These are phyloP conservation scores for Wickerhamomyces chambardii DNA, from an alignment of 805 yeast species.

Conservation along the genomic window DNA sequence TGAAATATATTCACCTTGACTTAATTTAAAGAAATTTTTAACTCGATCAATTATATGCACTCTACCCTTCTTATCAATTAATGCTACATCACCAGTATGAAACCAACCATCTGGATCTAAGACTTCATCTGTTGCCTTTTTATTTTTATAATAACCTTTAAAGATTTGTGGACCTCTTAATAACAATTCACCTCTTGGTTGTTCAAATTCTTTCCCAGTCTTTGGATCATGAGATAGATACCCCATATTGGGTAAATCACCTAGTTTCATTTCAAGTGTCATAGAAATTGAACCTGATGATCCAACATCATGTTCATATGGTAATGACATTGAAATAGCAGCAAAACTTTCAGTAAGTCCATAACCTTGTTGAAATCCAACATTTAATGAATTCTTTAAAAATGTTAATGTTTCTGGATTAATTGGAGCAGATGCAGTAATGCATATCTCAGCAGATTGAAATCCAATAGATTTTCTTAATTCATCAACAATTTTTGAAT, in stretches of 20 bases:
- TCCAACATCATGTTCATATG: conserved; percentile 35
- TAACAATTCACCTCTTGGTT: conserved; percentile 52
- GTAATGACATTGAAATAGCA: conserved; percentile 35
- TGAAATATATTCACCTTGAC: conserved; percentile 60
- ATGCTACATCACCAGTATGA: conserved; percentile 58
- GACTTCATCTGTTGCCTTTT: conserved; percentile 41
- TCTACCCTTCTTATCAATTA: conserved; percentile 40
- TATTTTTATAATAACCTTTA: conserved; percentile 42
- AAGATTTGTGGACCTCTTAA: conserved; percentile 59
- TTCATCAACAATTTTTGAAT: conserved; percentile 39
- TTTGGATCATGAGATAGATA: conserved; percentile 28
- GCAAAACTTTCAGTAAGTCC: conserved; percentile 68
- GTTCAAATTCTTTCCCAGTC: too few species aligned
- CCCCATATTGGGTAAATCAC: conserved; percentile 55
- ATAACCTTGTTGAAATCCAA: conserved; percentile 50
- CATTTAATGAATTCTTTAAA: conserved; percentile 44
- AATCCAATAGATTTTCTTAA: conserved; percentile 33
- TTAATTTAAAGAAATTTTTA: conserved; percentile 65
- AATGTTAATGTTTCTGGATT: conserved; percentile 49
- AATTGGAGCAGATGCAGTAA: conserved; percentile 65
- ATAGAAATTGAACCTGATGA: conserved; percentile 49
- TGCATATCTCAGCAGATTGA: conserved; percentile 25
- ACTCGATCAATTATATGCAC: conserved; percentile 62
- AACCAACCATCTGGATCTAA: conserved; percentile 56
- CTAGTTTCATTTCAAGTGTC: conserved; percentile 44